phyloP scores from a whole-genome alignment of 805 yeast genomes.

The Saccharomycopsis schoenii region DNA sequence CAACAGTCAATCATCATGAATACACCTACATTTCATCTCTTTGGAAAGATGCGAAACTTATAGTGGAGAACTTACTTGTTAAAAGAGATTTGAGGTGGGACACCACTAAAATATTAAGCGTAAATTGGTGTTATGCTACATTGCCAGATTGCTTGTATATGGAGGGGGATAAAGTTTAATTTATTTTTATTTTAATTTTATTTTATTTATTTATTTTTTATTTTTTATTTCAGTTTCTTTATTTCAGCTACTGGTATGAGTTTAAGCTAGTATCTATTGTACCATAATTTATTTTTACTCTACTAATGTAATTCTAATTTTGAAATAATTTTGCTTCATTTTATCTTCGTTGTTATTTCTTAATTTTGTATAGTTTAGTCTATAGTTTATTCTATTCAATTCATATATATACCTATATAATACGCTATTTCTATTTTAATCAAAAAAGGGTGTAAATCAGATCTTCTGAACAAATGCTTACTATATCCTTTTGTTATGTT shows the following conservation, averaged over 20 bases:
- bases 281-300: neutral
- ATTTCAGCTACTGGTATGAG: neutral
- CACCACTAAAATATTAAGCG: constrained; percentile 26
- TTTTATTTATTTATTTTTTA: neutral
- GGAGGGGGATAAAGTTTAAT: neutral
- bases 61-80: constrained; percentile 42
- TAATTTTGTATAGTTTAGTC: too few relatives aligned
- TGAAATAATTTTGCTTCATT: neutral
- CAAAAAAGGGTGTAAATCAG: too few relatives aligned
- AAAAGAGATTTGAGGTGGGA: constrained; percentile 37
- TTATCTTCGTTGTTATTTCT: neutral
- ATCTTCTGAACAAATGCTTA: too few relatives aligned
- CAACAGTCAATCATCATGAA: constrained; percentile 16
- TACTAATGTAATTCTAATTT: neutral
- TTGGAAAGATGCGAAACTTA: constrained; percentile 38
- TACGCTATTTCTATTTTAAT: too few relatives aligned
- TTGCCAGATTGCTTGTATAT: constrained; percentile 6
- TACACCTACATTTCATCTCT: constrained; percentile 22
- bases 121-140: constrained; percentile 27
- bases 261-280: neutral
- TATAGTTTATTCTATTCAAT: too few relatives aligned
- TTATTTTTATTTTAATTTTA: neutral
- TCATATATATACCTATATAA: too few relatives aligned
- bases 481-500: too few relatives aligned
- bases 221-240: neutral